Percentiles rank a stretch among this genome's conserved stretches.
phyloP scores from a whole-genome alignment of 108 stramenopile genomes.

The Nitzschia sp. region DNA sequence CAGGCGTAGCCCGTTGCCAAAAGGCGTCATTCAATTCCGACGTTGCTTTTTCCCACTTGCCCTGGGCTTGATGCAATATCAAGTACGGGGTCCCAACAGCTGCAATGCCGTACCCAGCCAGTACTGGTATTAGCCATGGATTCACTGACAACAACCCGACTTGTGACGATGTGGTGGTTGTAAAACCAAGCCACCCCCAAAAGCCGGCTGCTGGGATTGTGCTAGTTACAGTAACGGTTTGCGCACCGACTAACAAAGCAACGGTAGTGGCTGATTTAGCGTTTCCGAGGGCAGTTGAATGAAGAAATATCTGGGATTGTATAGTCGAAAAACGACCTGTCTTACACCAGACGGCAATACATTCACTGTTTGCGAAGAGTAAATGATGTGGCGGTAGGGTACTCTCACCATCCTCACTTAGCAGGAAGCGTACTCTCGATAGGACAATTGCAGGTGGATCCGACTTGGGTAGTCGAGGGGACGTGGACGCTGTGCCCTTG shows the following conservation, averaged over 20 bases:
- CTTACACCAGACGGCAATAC: slow-evolving; percentile 79
- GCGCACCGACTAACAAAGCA: slow-evolving; percentile 29
- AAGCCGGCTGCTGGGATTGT: slow-evolving; percentile 73
- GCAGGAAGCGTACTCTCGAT: slow-evolving; percentile 33
- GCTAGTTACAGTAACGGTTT: slow-evolving; percentile 55
- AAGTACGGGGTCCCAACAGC: slow-evolving; percentile 64
- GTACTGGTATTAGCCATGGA: slow-evolving; percentile 67
- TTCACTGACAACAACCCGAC: slow-evolving; percentile 34
- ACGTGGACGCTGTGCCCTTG: too few species aligned
- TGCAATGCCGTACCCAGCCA: slow-evolving; percentile 63
- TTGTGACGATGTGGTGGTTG: slow-evolving; percentile 43
- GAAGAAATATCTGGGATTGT: slow-evolving; percentile 45
- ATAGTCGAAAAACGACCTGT: slow-evolving; percentile 54
- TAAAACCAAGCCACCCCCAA: slow-evolving; percentile 72
- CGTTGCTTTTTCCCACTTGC: slow-evolving; percentile 59
- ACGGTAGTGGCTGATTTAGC: slow-evolving; percentile 63
- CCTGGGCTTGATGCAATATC: slow-evolving; percentile 35
- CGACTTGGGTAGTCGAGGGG: slow-evolving; percentile 14
- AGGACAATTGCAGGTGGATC: slow-evolving; percentile 31
- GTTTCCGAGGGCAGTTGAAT: slow-evolving; percentile 57
- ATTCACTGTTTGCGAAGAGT: slow-evolving; percentile 69
- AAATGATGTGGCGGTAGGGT: slow-evolving; percentile 58
- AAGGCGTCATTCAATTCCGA: slow-evolving; percentile 51
- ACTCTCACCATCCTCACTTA: not conserved
- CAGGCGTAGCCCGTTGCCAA: slow-evolving; percentile 55